Evolutionary conservation across 768 basidiomycete genomes (phyloP).

Genomic region (Psilocybe cubensis): DNA sequence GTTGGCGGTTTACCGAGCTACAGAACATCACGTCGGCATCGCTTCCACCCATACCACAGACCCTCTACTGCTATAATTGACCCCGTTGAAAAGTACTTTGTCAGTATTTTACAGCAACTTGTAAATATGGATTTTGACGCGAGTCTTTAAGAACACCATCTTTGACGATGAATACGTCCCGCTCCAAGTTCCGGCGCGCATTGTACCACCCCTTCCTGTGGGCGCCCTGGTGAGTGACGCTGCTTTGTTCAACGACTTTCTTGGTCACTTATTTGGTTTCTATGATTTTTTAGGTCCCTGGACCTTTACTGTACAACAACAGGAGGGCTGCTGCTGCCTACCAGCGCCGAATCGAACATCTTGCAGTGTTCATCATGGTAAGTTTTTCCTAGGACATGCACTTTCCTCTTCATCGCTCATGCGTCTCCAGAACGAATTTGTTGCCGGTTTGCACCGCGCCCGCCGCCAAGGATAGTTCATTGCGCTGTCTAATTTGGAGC

Average conservation of each 20-base stretch:
- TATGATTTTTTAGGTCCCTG: conserved; percentile 1
- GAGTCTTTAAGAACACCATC: conserved; percentile 26
- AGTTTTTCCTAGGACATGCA: not conserved
- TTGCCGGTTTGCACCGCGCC: conserved; percentile 16
- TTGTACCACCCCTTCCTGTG: not conserved
- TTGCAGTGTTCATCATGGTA: conserved; percentile 12
- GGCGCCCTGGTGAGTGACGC: conserved; percentile 10
- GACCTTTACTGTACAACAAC: not conserved
- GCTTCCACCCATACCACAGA: conserved; percentile 13
- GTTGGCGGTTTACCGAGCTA: conserved; percentile 11
- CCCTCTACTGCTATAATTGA: not conserved
- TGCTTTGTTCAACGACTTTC: not conserved
- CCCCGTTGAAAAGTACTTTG: not conserved
- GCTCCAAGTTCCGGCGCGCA: conserved; percentile 20
- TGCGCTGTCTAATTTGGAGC: not conserved
- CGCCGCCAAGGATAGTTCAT: not conserved
- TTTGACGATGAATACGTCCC: conserved; percentile 24
- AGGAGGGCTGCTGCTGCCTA: not conserved
- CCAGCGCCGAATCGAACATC: not conserved
- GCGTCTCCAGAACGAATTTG: conserved; percentile 9
- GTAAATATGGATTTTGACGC: not conserved
- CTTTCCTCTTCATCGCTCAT: not conserved
- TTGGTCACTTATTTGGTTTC: not conserved
- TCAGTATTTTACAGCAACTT: not conserved
- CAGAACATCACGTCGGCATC: not conserved